phyloP scores from a whole-genome alignment of 2,329 filamentous ascomycete genomes.

The Dendrostoma leiphaemia region DNA sequence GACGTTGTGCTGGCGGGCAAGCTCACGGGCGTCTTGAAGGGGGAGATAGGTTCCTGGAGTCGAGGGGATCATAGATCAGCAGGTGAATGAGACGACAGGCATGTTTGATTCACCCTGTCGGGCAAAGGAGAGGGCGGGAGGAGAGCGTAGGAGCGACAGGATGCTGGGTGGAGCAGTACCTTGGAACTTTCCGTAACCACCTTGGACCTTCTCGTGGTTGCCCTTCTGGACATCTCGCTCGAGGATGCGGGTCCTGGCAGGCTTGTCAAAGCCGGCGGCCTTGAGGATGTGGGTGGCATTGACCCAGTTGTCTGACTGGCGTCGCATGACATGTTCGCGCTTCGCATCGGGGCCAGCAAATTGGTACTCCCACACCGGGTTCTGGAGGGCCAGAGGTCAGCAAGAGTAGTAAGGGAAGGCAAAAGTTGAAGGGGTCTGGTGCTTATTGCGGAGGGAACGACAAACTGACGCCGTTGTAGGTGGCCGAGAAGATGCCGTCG shows the following conservation, averaged over 20 bases:
- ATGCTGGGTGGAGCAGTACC: slow-evolving; percentile 49
- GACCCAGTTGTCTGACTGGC: slow-evolving; percentile 92
- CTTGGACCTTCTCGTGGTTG: slow-evolving; percentile 95
- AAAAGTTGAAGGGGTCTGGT: background rate
- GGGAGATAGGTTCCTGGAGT: slow-evolving; percentile 88
- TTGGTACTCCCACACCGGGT: slow-evolving; percentile 92
- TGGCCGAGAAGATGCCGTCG: slow-evolving; percentile 62
- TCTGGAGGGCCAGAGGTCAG: slow-evolving; percentile 47
- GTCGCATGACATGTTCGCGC: slow-evolving; percentile 86
- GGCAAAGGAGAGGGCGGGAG: background rate
- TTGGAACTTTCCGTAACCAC: slow-evolving; percentile 98
- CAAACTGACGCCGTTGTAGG: slow-evolving; percentile 64
- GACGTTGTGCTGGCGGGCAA: slow-evolving; percentile 85
- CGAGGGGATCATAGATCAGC: slow-evolving; percentile 5
- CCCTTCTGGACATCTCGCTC: slow-evolving; percentile 97
- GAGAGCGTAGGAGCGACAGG: background rate
- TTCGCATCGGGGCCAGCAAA: slow-evolving; percentile 69
- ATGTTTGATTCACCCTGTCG: too few relatives aligned
- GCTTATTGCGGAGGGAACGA: background rate
- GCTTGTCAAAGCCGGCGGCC: slow-evolving; percentile 96
- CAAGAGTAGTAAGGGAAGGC: slow-evolving; percentile 4
- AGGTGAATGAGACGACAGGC: background rate
- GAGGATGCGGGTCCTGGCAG: slow-evolving; percentile 87
- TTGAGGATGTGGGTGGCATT: slow-evolving; percentile 99
- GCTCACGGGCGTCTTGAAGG: slow-evolving; percentile 71